Evolutionary conservation across 176 grass and related monocot genomes (phyloP).

Genomic region (Carex kokanica): DNA sequence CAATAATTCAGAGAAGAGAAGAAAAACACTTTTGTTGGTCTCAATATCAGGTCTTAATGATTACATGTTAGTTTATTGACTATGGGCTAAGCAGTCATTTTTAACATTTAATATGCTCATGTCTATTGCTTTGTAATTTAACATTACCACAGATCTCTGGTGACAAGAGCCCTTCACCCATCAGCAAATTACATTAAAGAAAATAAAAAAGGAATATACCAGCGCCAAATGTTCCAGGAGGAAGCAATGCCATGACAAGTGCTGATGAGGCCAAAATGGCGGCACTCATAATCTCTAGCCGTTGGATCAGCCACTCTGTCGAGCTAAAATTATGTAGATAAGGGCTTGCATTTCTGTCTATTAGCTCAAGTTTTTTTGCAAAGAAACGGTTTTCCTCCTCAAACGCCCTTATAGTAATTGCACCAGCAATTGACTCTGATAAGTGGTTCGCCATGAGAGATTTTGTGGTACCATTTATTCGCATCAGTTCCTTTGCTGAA

Average conservation of each 20-base stretch:
- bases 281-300: slow-evolving; percentile 73
- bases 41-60: background rate
- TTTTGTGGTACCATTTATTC: slow-evolving; percentile 93
- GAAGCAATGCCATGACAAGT: slow-evolving; percentile 75
- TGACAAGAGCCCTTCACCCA: background rate
- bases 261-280: slow-evolving; percentile 66
- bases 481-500: slow-evolving; percentile 90
- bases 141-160: background rate
- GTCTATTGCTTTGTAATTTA: background rate
- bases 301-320: slow-evolving; percentile 85
- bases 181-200: background rate
- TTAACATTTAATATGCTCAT: background rate
- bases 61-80: background rate
- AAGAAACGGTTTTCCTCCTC: slow-evolving; percentile 82
- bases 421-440: slow-evolving; percentile 72
- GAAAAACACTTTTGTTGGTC: background rate
- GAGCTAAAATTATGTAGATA: slow-evolving; percentile 77
- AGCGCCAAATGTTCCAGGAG: slow-evolving; percentile 69
- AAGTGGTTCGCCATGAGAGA: slow-evolving; percentile 86
- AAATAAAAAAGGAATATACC: slow-evolving; percentile 32
- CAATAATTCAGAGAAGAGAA: background rate
- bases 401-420: slow-evolving; percentile 82
- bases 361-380: slow-evolving; percentile 55
- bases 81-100: background rate
- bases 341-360: slow-evolving; percentile 84